A percentile compares a stretch with the other conserved stretches of the same genome.
Evolutionary conservation across 441 rosid genomes (phyloP).

Genomic region (Oxalis stricta): DNA sequence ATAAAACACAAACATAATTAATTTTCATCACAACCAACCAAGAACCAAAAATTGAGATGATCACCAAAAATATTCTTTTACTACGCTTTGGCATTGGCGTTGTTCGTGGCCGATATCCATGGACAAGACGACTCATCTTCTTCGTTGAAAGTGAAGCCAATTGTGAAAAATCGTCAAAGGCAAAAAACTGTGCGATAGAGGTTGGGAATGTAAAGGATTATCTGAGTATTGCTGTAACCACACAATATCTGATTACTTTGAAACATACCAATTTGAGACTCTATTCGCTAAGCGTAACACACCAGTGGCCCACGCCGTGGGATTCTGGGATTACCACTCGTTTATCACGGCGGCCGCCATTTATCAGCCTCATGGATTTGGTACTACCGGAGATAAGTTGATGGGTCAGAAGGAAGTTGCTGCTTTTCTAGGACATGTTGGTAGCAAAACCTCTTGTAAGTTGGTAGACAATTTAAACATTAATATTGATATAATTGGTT

Average conservation of each 20-base stretch:
- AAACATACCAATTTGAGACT: slow-evolving; percentile 78
- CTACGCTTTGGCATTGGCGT: slow-evolving; percentile 10
- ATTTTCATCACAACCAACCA: slow-evolving; percentile 4
- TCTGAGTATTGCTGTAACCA: slow-evolving; percentile 64
- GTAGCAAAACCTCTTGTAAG: slow-evolving; percentile 87
- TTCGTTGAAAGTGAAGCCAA: slow-evolving; percentile 29
- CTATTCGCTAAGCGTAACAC: slow-evolving; percentile 64
- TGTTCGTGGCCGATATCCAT: slow-evolving; percentile 10
- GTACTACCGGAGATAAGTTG: slow-evolving; percentile 54
- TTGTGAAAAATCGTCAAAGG: slow-evolving; percentile 64
- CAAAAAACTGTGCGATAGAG: slow-evolving; percentile 57
- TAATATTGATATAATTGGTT: background rate
- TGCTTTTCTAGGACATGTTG: slow-evolving; percentile 84
- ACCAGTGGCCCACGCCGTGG: slow-evolving; percentile 77
- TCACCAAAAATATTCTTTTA: slow-evolving; percentile 10
- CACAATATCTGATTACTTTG: slow-evolving; percentile 63
- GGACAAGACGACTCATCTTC: slow-evolving; percentile 22
- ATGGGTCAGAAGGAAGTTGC: slow-evolving; percentile 70
- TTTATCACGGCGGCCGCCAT: slow-evolving; percentile 59
- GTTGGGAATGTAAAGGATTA: slow-evolving; percentile 78
- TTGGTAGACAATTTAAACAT: background rate
- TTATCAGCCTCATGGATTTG: slow-evolving; percentile 74
- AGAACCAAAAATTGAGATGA: slow-evolving; percentile 12
- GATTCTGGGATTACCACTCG: slow-evolving; percentile 88
- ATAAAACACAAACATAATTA: slow-evolving; percentile 1